phyloP scores from a whole-genome alignment of 345 rosid genomes.

The Hibiscus trionum region DNA sequence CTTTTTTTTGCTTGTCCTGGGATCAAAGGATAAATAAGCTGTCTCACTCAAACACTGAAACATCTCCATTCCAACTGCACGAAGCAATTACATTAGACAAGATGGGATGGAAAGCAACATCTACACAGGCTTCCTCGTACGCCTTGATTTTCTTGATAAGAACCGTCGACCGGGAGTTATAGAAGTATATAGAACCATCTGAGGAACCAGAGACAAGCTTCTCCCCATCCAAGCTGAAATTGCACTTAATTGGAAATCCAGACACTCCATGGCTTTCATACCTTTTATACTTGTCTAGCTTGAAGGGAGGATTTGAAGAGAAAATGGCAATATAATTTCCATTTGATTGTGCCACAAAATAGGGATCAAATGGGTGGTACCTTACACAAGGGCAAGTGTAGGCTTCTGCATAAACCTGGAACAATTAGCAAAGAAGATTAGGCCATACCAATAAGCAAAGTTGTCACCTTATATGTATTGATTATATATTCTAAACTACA shows the following conservation, averaged over 20 bases:
- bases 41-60: slow-evolving; percentile 34
- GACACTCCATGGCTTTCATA: slow-evolving; percentile 67
- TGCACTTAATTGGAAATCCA: slow-evolving; percentile 80
- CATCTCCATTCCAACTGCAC: slow-evolving; percentile 76
- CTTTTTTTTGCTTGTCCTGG: not conserved
- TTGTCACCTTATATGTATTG: not conserved
- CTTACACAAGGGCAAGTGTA: slow-evolving; percentile 71
- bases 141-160: slow-evolving; percentile 55
- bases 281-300: slow-evolving; percentile 70
- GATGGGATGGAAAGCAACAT: slow-evolving; percentile 58
- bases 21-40: not conserved
- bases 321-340: slow-evolving; percentile 89
- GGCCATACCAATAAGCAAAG: not conserved
- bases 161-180: slow-evolving; percentile 37
- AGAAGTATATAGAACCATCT: slow-evolving; percentile 59
- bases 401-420: slow-evolving; percentile 79
- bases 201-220: slow-evolving; percentile 68
- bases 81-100: slow-evolving; percentile 55
- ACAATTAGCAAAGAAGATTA: slow-evolving; percentile 3
- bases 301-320: slow-evolving; percentile 65
- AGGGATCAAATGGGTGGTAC: slow-evolving; percentile 57
- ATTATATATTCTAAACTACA: not conserved
- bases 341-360: slow-evolving; percentile 71
- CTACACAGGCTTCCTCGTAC: slow-evolving; percentile 59
- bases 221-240: slow-evolving; percentile 67